Base-by-base conservation (phyloP, 495 filamentous ascomycete species). In the Trichocladium antarcticum region DNA sequence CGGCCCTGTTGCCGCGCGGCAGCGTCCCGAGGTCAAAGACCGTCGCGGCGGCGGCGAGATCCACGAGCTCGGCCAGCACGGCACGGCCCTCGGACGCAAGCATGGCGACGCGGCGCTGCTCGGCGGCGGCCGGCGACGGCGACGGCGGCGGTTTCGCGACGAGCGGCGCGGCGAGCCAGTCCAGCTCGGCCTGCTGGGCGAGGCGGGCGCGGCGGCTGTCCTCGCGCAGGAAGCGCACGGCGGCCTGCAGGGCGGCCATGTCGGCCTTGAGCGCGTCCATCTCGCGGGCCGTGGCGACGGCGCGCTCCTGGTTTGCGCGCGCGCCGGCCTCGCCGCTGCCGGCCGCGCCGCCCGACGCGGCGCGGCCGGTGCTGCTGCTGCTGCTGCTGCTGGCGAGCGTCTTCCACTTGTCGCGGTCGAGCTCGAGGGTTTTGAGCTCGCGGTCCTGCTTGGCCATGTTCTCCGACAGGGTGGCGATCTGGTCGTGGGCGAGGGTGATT, bases 181-280 rank as follows among this genome's bases (percentile, higher is more conserved):
- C 77, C 40, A 77, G 64, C 14, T 69, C 70, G 28, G 76, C 71
- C 12, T 82, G 75, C 56, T 86, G 79, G 19, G 74, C 72, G 19
- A 81, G 60, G 24, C 80, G 76, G 3, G 79, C 71, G 22, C 83
- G 77, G n/a, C 77, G 69, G 59, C 80, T 87, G 46, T 92, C 87
- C 47, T 87, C 82, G 20, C 85, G 77, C 19, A 94, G 68, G 66
- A 81, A 90, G 38, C 82, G 79, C 14, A 96, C 79, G 0, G 87
- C 81, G 2, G 82, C 76, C 63, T 88, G 80, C 7, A 95, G 75
- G 47, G 69, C 74, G 17, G 69, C 59, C 36, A 94, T 87, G 47
- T 89, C 80, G 17, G 73, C 66, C 51, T 81, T 83, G 22, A 90
- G 79, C 14, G 68, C 65, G 49, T 87, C 79, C 67, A 87, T 86